Percentiles rank a stretch among this genome's conserved stretches.
Conservation (phyloP, 2,329 filamentous ascomycete species). For the Epicoccum sorghinum region DNA sequence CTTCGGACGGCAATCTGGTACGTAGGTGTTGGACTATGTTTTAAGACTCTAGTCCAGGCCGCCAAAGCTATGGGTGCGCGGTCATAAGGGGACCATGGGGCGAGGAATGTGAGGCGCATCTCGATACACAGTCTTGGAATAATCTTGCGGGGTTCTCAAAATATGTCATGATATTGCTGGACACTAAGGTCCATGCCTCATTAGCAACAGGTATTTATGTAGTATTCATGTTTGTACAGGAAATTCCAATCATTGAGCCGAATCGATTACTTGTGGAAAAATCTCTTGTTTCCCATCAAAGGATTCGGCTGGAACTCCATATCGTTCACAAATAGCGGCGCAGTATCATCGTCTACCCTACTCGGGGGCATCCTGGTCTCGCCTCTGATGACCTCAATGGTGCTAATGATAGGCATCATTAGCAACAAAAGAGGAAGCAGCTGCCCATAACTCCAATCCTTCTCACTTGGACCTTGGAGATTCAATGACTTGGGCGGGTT, state of each 20-base stretch:
- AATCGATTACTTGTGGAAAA: constrained; percentile 26
- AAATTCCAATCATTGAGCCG: no score
- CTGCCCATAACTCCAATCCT: constrained; percentile 68
- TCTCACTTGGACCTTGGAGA: constrained; percentile 61
- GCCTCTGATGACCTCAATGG: constrained; percentile 64
- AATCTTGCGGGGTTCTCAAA: no score
- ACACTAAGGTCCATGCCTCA: no score
- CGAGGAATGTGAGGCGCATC: neutral
- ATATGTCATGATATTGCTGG: no score
- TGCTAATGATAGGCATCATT: constrained; percentile 64
- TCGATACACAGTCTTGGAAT: no score
- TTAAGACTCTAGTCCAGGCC: constrained; percentile 27
- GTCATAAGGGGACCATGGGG: neutral
- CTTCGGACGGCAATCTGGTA: constrained; percentile 30
- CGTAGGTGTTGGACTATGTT: constrained; percentile 28
- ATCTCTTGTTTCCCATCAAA: constrained; percentile 44
- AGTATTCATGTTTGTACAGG: neutral
- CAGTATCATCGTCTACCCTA: constrained; percentile 49
- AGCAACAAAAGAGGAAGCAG: constrained; percentile 65
- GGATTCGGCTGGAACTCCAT: constrained; percentile 58
- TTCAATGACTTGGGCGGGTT: constrained; percentile 52
- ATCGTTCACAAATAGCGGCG: constrained; percentile 45
- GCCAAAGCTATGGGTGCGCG: constrained; percentile 29
- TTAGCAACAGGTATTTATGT: neutral
- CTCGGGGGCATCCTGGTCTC: constrained; percentile 54